Conservation (phyloP, 345 rosid species). For the Conringia planisiliqua region DNA sequence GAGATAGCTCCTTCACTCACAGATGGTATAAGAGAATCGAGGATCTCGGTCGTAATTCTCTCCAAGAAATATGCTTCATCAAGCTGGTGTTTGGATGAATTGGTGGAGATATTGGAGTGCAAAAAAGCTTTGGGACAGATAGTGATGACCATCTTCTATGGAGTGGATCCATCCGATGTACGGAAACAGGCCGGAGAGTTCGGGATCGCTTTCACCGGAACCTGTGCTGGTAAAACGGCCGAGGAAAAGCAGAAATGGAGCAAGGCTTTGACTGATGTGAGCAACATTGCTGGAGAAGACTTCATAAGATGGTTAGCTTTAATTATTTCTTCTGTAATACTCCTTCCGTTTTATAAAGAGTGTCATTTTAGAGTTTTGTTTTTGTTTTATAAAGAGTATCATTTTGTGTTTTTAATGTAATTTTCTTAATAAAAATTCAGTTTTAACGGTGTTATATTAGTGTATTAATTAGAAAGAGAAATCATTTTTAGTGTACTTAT, state of each 20-base stretch:
- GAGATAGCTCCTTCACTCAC: neutral
- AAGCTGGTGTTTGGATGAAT: neutral
- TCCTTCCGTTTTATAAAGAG: too few relatives aligned
- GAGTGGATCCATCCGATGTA: neutral
- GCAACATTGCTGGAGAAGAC: neutral
- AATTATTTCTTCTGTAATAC: too few relatives aligned
- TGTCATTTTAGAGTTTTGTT: too few relatives aligned
- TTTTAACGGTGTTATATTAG: too few relatives aligned
- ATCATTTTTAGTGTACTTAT: too few relatives aligned
- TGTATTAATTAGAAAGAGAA: too few relatives aligned
- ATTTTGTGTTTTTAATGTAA: too few relatives aligned
- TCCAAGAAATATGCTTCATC: neutral
- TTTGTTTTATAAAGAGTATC: too few relatives aligned
- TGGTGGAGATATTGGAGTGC: neutral
- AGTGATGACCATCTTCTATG: neutral
- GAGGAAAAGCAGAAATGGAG: neutral
- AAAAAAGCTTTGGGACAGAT: neutral
- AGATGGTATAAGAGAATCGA: neutral
- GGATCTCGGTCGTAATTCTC: neutral
- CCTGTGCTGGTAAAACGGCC: neutral
- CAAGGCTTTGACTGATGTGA: neutral
- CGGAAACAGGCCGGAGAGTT: neutral
- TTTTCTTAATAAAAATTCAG: too few relatives aligned
- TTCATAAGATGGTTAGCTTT: neutral
- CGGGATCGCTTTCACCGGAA: neutral